Conservation (phyloP, 2,329 filamentous ascomycete species). For the Fulvia fulva region DNA sequence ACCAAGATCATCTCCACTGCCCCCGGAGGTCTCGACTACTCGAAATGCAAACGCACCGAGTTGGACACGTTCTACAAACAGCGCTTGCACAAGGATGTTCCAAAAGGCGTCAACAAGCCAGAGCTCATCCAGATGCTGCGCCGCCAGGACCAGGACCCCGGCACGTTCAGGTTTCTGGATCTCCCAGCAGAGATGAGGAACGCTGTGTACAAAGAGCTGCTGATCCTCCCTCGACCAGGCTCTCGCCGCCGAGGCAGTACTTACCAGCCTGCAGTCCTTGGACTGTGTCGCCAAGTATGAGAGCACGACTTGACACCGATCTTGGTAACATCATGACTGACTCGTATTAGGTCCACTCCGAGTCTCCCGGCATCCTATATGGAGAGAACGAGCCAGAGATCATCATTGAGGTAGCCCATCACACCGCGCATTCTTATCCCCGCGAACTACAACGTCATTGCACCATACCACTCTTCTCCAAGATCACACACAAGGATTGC, state of each 20-base stretch:
- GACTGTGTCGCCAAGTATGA: neutral
- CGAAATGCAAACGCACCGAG: neutral
- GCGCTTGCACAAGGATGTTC: neutral
- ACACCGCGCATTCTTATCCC: neutral
- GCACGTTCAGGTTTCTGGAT: neutral
- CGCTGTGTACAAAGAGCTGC: neutral
- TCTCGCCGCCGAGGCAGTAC: neutral
- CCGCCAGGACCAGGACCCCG: neutral
- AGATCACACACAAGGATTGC: neutral
- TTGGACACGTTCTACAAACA: neutral
- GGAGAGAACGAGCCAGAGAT: neutral
- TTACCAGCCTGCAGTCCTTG: neutral
- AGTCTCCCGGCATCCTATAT: neutral
- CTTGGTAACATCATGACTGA: neutral
- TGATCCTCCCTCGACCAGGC: neutral
- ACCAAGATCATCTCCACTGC: neutral
- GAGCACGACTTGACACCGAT: neutral
- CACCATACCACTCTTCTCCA: neutral
- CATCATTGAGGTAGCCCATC: neutral
- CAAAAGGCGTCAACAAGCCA: neutral
- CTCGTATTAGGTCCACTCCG: neutral
- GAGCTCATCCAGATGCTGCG: neutral
- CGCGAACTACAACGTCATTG: neutral
- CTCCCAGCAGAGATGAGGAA: constrained; percentile 3
- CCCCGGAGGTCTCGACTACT: neutral